Evolutionary conservation across 1,284 basidiomycete genomes (phyloP).

Genomic region (Sphagnurus paluster): DNA sequence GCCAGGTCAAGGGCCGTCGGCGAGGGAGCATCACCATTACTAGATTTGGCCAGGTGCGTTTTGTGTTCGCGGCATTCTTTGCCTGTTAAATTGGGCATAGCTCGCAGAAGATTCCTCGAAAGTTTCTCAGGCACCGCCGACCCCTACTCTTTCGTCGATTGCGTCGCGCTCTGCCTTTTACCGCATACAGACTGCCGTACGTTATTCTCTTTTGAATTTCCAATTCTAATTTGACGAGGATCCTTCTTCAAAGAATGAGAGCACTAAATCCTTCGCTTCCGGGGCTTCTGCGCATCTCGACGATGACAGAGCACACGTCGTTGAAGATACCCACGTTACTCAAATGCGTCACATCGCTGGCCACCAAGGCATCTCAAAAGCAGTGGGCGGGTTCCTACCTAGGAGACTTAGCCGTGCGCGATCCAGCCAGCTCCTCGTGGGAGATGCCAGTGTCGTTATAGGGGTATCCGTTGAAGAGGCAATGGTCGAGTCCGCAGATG

Average conservation of each 20-base stretch:
- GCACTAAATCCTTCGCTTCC: conserved; percentile 53
- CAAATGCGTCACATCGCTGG: conserved; percentile 57
- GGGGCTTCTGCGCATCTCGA: conserved; percentile 36
- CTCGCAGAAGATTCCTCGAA: conserved; percentile 24
- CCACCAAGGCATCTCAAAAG: conserved; percentile 48
- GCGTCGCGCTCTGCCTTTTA: conserved; percentile 50
- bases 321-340: conserved; percentile 51
- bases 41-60: conserved; percentile 52
- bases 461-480: conserved; percentile 62
- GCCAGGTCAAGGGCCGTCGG: conserved; percentile 31
- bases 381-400: conserved; percentile 49
- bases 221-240: conserved; percentile 1
- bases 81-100: conserved; percentile 15
- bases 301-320: conserved; percentile 33
- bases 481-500: conserved; percentile 42
- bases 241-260: conserved; percentile 38
- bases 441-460: conserved; percentile 41
- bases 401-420: conserved; percentile 52
- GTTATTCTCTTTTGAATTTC: conserved; percentile 18
- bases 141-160: conserved; percentile 34
- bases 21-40: conserved; percentile 52
- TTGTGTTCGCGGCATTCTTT: conserved; percentile 1
- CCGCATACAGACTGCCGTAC: conserved; percentile 46
- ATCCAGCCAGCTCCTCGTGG: conserved; percentile 42
- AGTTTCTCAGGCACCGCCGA: conserved; percentile 25